phyloP scores from a whole-genome alignment of 1,284 basidiomycete species.

The Cutaneotrichosporon mucoides region DNA sequence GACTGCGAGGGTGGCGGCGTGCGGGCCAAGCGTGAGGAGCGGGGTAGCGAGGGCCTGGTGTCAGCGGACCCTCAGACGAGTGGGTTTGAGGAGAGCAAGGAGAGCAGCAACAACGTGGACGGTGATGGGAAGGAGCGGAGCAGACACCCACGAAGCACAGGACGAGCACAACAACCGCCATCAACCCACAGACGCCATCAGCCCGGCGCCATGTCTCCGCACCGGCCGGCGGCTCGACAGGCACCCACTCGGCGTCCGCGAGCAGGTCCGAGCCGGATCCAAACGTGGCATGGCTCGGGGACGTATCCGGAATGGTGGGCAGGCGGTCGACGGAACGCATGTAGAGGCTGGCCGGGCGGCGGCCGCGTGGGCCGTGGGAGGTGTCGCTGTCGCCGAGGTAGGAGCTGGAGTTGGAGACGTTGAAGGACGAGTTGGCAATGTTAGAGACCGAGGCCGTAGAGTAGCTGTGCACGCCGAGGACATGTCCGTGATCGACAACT shows the following conservation, averaged over 20 bases:
- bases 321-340: no score
- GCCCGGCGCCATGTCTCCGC: constrained; percentile 1
- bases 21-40: constrained; percentile 19
- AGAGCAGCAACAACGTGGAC: no score
- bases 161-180: constrained; percentile 17
- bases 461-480: background rate
- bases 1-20: constrained; percentile 14
- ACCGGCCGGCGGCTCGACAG: background rate
- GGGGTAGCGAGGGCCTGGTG: constrained; percentile 19
- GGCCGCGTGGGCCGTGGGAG: no score
- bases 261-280: no score
- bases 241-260: constrained; percentile 4
- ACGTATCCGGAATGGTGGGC: no score
- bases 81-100: no score
- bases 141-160: background rate
- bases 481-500: background rate
- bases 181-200: constrained; percentile 24
- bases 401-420: background rate
- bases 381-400: no score
- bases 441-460: background rate
- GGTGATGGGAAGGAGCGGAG: no score
- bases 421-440: background rate
- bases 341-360: no score
- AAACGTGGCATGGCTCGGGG: no score
- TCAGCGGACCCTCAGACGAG: background rate